Evolutionary conservation across 805 yeast genomes (phyloP).

Genomic region (Saccharomyces kudriavzevii): DNA sequence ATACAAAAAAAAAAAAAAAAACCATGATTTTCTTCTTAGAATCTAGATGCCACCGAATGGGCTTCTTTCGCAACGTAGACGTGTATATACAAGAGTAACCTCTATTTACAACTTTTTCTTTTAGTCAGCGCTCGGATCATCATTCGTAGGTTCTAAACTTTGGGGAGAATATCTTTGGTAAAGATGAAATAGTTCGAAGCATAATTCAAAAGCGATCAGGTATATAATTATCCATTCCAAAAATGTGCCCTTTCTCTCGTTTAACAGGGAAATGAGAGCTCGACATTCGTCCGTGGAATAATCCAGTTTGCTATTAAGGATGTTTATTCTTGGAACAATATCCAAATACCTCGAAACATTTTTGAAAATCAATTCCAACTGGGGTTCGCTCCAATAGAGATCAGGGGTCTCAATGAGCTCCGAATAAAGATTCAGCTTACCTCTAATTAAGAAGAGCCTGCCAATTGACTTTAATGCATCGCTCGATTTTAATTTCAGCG

Average conservation of each 20-base stretch:
- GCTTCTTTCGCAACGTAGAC: background rate
- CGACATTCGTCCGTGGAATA: slow-evolving; percentile 85
- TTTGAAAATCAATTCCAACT: slow-evolving; percentile 66
- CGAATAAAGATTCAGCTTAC: slow-evolving; percentile 75
- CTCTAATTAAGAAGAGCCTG: slow-evolving; percentile 63
- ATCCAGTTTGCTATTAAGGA: slow-evolving; percentile 77
- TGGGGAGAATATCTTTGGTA: slow-evolving; percentile 20
- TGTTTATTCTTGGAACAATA: slow-evolving; percentile 65
- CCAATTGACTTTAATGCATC: slow-evolving; percentile 70
- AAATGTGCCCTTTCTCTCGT: slow-evolving; percentile 66
- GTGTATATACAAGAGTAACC: background rate
- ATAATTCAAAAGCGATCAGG: slow-evolving; percentile 76
- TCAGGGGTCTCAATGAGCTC: slow-evolving; percentile 91
- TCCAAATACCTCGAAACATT: slow-evolving; percentile 66
- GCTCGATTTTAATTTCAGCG: slow-evolving; percentile 43
- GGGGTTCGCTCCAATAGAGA: slow-evolving; percentile 87
- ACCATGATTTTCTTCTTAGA: background rate
- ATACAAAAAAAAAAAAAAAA: no score
- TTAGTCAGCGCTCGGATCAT: background rate
- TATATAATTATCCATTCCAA: slow-evolving; percentile 85
- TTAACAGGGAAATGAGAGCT: slow-evolving; percentile 64
- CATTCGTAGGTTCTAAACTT: background rate
- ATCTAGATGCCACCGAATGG: background rate
- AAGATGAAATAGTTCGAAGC: slow-evolving; percentile 72
- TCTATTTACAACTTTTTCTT: background rate